Base-by-base conservation (phyloP, 164 flowering plant species). In the Cinnamomum micranthum region DNA sequence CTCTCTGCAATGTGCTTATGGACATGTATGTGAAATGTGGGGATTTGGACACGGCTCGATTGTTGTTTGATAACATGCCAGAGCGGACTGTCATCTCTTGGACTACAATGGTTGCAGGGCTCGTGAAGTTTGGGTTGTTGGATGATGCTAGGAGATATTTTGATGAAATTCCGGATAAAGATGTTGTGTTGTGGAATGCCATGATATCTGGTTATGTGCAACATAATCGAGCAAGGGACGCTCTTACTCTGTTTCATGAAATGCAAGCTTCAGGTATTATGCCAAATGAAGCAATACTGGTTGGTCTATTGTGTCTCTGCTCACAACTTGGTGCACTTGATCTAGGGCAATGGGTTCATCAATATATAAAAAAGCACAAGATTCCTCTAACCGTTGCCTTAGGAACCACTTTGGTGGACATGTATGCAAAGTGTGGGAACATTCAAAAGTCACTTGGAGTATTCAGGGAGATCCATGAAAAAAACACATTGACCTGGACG, bases 371-470 rank as follows among this genome's bases (percentile, higher is more conserved):
- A 59, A 87, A 75, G 73, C 80, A 87, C 66, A 80, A 83, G 24
- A 80, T 92, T 62, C 68, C 77, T 60, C 11, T 85, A 6, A 86
- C 77, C 77, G 90, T 85, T 71, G 84, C 83, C 7, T 55, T 90
- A 50, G 92, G 92, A 4, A 92, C 91, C 69, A 88, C 93, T 52
- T 74, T 92, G 12, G 82, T 92, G 31, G 94, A 90, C 83, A 89
- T 90, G 97, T 91, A 89, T 80, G 92, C 89, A 25, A 91, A 90
- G 78, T 89, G 95, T 77, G 92, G 92, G 47, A 87, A 88, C 70
- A 87, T 91, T 4, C 20, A 58, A 22, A 84, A 84, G 77, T 87
- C 95, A 24, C 82, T 86, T 41, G 80, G 82, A 47, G 87, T 89
- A 50, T 92, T 92, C 72, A 64, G 58, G 24, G 84, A 87, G 71